Base-by-base conservation (phyloP, 192 early-diverging fungal genomes). In the Backusella parvicylindrica region DNA sequence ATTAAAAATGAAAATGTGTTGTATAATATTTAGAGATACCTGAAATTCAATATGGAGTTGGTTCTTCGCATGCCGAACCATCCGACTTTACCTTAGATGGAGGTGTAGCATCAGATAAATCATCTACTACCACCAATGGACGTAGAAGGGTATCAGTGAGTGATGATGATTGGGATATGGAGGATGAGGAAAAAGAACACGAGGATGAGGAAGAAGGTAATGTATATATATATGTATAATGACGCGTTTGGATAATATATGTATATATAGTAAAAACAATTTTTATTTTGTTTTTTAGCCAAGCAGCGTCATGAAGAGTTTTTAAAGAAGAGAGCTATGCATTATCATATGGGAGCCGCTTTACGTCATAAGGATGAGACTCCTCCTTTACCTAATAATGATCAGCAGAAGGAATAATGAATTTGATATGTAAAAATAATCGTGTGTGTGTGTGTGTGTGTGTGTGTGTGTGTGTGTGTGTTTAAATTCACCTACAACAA, bases 331-430 rank as follows among this genome's bases (percentile, higher is more conserved):
- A 87, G 98, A 68, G 82, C 92, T 8, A 79, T 92, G 64, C 98
- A 99, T 77, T 99, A 99, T 83, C 92, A 97, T 75, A 96, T 96
- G 94, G 89, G 89, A 71, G 84, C 87, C 9, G 92, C 91, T 31
- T 76, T 95, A 68, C 70, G 83, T 72, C 80, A 90, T 8, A 82
- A 83, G 18, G 84, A 86, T 9, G 84, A 87, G 13, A 83, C 85
- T 8, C 68, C 68, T 70, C 23, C 68, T 6, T 28, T 70, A 37
- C 68, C 68, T 8, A 30, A 70, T 41, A 70, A 47, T 37, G 32
- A 66, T 66, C 18, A 36, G n/a, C 35, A 38, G n/a, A 11, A 37
- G 33, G 66, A 68, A 37, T 23, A 28, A 28, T 2, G 50, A 67
- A 33, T 2, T 35, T 21, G 23, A 63, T 33, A 11, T 18, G 53